Conservation (phyloP, 2,329 filamentous ascomycete genomes). For the Trichoderma sp. region DNA sequence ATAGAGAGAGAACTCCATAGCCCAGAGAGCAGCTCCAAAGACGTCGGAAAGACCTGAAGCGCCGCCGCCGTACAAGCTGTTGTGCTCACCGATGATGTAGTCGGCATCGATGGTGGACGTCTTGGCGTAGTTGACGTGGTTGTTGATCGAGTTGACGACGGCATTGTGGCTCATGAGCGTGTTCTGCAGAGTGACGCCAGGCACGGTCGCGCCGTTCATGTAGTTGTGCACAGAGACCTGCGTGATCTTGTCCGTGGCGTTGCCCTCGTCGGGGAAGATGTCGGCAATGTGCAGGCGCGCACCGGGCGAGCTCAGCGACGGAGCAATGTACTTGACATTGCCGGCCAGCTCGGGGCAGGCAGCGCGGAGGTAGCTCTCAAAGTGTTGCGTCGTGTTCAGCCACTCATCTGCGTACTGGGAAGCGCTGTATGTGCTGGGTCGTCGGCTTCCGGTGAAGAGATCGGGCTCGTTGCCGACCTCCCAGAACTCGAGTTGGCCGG, state of each 20-base stretch:
- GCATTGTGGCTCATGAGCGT: constrained; percentile 43
- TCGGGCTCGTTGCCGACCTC: constrained; percentile 36
- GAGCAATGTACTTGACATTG: constrained; percentile 30
- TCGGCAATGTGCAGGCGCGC: constrained; percentile 30
- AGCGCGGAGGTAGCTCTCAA: constrained; percentile 28
- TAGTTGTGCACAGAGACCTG: constrained; percentile 38
- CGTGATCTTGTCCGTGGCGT: constrained; percentile 26
- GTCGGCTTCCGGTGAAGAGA: constrained; percentile 32
- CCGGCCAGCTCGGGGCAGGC: constrained; percentile 30
- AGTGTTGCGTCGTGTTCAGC: constrained; percentile 30
- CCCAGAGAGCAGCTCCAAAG: constrained; percentile 54
- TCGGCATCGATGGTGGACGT: constrained; percentile 39
- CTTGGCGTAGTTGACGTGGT: constrained; percentile 32
- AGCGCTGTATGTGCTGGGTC: constrained; percentile 29
- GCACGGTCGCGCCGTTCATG: constrained; percentile 41
- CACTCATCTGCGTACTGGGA: constrained; percentile 32
- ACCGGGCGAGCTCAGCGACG: constrained; percentile 31
- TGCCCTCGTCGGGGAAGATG: constrained; percentile 39
- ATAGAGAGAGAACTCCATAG: constrained; percentile 48
- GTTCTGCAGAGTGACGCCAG: constrained; percentile 44
- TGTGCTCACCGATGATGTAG: constrained; percentile 52
- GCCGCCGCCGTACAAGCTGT: constrained; percentile 46
- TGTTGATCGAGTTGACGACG: constrained; percentile 40
- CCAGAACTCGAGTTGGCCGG: constrained; percentile 32
- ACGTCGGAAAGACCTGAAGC: constrained; percentile 48